These are phyloP conservation scores for Syzygium jambos DNA, from an alignment of 345 rosid genomes.

Conservation along the genomic window DNA sequence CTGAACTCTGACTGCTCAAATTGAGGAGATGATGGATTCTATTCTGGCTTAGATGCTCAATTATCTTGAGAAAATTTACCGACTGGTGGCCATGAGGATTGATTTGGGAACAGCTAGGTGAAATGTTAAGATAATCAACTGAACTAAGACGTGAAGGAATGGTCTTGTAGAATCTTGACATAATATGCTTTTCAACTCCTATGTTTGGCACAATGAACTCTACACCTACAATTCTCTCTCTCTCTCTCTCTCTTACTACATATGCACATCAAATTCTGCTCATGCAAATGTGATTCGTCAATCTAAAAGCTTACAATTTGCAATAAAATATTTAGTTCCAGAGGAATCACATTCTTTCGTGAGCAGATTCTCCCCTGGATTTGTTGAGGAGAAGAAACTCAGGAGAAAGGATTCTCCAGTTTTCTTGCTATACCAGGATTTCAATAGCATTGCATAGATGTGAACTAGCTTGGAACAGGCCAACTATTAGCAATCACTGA, in stretches of 20 bases:
- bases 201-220: neutral
- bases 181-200: neutral
- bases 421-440: neutral
- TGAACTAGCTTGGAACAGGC: neutral
- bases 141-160: neutral
- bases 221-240: neutral
- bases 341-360: neutral
- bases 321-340: neutral
- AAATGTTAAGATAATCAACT: neutral
- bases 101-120: neutral
- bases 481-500: neutral
- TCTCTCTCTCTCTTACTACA: neutral
- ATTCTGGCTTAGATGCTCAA: neutral
- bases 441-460: neutral
- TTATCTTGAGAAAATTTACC: neutral
- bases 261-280: neutral
- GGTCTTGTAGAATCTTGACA: neutral
- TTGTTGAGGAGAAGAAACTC: neutral
- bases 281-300: neutral
- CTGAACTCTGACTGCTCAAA: neutral
- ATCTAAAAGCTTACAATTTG: neutral
- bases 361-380: neutral
- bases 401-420: neutral
- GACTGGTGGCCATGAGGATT: neutral
- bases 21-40: neutral